Base-by-base conservation (phyloP, 148 eudicot species). In the Nepenthes gracilis region DNA sequence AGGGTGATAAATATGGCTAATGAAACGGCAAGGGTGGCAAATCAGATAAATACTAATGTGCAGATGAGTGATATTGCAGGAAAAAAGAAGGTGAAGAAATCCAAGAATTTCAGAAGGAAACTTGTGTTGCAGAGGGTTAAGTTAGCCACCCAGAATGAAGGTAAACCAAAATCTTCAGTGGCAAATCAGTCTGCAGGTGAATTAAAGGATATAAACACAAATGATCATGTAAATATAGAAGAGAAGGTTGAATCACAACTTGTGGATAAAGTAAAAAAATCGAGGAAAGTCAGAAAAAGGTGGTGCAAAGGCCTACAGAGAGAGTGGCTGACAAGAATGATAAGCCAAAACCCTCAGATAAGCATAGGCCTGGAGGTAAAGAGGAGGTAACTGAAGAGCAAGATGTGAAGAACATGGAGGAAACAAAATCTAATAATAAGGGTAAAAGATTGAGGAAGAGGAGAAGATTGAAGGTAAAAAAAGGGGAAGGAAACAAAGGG, bases 391-490 rank as follows among this genome's bases (percentile, higher is more conserved):
- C 23, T 23, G 59, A 38, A 57, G 62, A 45, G 51, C 60, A 60
- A 36, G 55, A 34, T 51, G 38, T 34, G 43, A 67, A 66, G 63
- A 12, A 3, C 4, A 61, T 12, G 4, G 70, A 63, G 59, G 64
- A 67, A 51, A 23, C 23, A 23, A 23, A 23, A 23, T 23, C 23
- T 23, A 23, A 23, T 23, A 23, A 23, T 23, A 59, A 57, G 58
- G 78, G 55, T 32, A 68, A 43, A 34, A 71, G 43, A 43, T 59
- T 2, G 51, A 73, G 50, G 58, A 72, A 60, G 62, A 55, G 54
- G 55, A 67, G 57, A 63, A 75, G 62, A 67, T 69, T 47, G 59
- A 68, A 67, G 59, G 58, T 6, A 50, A 58, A 48, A 36, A 61
- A 58, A 58, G 62, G 37, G 57, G 75, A 52, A 57, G 48, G 62